Conservation (phyloP, 2,329 filamentous ascomycete genomes). For the Aschersonia sp. region DNA sequence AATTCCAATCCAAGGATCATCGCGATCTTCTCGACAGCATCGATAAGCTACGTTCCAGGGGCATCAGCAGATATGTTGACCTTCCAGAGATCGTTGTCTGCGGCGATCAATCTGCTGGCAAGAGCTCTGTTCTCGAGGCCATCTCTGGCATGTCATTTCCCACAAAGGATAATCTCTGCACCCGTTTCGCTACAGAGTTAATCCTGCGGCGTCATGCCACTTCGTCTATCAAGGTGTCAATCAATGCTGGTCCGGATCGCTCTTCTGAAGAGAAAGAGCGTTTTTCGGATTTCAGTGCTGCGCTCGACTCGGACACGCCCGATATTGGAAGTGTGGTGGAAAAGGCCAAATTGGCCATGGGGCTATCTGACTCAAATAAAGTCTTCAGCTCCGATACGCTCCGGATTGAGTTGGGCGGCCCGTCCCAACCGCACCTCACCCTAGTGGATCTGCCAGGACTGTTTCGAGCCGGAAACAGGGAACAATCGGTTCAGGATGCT, state of each 20-base stretch:
- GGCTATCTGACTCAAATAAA: constrained; percentile 3
- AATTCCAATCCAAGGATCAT: constrained; percentile 5
- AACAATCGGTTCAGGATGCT: constrained; percentile 21
- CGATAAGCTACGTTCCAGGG: constrained; percentile 6
- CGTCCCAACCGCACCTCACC: constrained; percentile 35
- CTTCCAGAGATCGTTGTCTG: constrained; percentile 39
- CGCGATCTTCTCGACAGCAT: constrained; percentile 8
- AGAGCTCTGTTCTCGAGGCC: constrained; percentile 50
- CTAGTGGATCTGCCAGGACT: constrained; percentile 44
- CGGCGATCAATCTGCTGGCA: constrained; percentile 48
- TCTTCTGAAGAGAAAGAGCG: constrained; percentile 10
- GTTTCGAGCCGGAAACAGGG: constrained; percentile 28
- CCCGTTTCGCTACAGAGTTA: constrained; percentile 48
- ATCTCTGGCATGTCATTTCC: constrained; percentile 49
- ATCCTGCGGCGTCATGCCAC: constrained; percentile 31
- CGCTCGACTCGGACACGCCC: constrained; percentile 1
- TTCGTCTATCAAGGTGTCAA: constrained; percentile 17
- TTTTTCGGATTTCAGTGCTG: constrained; percentile 1
- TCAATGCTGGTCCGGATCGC: constrained; percentile 15
- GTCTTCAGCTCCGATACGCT: constrained; percentile 31
- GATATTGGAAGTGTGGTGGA: constrained; percentile 4
- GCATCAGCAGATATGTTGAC: constrained; percentile 14
- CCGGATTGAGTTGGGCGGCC: constrained; percentile 31
- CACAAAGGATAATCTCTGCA: constrained; percentile 41
- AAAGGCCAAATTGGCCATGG: constrained; percentile 5